These are phyloP conservation scores for Primulina tabacum DNA, from an alignment of 257 asterid genomes.

Conservation along the genomic window DNA sequence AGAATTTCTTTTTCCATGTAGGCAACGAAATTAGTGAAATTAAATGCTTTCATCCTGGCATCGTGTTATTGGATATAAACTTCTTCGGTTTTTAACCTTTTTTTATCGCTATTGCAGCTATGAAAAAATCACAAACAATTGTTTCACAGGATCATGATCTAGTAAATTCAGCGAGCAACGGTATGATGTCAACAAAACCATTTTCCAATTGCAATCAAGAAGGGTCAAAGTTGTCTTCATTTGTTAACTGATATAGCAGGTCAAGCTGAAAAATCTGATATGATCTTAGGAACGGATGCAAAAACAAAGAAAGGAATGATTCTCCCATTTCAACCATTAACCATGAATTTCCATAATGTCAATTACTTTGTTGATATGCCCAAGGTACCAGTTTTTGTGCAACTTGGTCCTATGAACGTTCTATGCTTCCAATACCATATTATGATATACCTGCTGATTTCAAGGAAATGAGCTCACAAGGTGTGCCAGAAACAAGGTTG, in stretches of 20 bases:
- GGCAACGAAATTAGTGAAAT: background rate
- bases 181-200: slow-evolving; percentile 25
- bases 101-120: slow-evolving; percentile 45
- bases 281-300: slow-evolving; percentile 21
- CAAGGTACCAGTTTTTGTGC: slow-evolving; percentile 44
- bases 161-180: slow-evolving; percentile 32
- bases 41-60: background rate
- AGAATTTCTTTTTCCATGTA: background rate
- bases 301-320: slow-evolving; percentile 70
- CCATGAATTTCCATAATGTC: slow-evolving; percentile 76
- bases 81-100: slow-evolving; percentile 10
- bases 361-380: slow-evolving; percentile 93
- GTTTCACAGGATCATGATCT: slow-evolving; percentile 40
- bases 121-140: slow-evolving; percentile 53
- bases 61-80: background rate
- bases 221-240: slow-evolving; percentile 12
- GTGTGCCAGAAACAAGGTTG: slow-evolving; percentile 62
- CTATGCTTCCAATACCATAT: slow-evolving; percentile 14
- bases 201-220: slow-evolving; percentile 14
- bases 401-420: slow-evolving; percentile 11
- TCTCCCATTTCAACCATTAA: slow-evolving; percentile 83
- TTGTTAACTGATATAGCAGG: slow-evolving; percentile 39
- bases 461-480: slow-evolving; percentile 79
- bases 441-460: slow-evolving; percentile 7
- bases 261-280: slow-evolving; percentile 23